phyloP scores from a whole-genome alignment of 2,329 filamentous ascomycete species.

The Nemania sp. region DNA sequence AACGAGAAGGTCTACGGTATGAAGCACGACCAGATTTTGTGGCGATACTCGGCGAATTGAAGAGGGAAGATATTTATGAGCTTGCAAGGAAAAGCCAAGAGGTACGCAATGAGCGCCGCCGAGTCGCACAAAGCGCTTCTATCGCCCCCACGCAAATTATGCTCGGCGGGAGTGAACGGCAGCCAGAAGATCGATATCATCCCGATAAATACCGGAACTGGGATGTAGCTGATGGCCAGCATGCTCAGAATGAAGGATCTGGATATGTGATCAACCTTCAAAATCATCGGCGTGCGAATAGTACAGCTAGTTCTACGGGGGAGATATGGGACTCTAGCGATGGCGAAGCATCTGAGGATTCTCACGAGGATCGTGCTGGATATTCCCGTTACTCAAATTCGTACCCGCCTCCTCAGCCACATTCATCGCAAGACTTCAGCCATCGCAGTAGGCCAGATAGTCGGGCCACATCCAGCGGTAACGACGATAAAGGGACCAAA shows the following conservation, averaged over 20 bases:
- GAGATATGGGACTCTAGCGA: conserved; percentile 39
- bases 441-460: conserved; percentile 3
- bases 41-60: conserved; percentile 61
- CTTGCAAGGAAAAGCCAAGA: conserved; percentile 56
- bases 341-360: conserved; percentile 21
- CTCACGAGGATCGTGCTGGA: conserved; percentile 8
- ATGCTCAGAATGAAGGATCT: conserved; percentile 22
- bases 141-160: not conserved
- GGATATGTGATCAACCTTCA: conserved; percentile 32
- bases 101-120: conserved; percentile 45
- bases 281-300: conserved; percentile 30
- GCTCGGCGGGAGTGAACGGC: conserved; percentile 27
- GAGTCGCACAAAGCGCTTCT: not conserved
- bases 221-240: conserved; percentile 34
- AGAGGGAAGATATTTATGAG: conserved; percentile 55
- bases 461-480: conserved; percentile 7
- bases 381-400: conserved; percentile 31
- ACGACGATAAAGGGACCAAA: conserved; percentile 40
- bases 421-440: conserved; percentile 24
- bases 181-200: conserved; percentile 36
- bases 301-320: conserved; percentile 32
- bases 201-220: conserved; percentile 43
- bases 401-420: conserved; percentile 28
- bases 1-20: conserved; percentile 60
- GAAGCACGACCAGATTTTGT: conserved; percentile 65